Conservation (phyloP, 2,329 filamentous ascomycete species). For the Claviceps maximensis region DNA sequence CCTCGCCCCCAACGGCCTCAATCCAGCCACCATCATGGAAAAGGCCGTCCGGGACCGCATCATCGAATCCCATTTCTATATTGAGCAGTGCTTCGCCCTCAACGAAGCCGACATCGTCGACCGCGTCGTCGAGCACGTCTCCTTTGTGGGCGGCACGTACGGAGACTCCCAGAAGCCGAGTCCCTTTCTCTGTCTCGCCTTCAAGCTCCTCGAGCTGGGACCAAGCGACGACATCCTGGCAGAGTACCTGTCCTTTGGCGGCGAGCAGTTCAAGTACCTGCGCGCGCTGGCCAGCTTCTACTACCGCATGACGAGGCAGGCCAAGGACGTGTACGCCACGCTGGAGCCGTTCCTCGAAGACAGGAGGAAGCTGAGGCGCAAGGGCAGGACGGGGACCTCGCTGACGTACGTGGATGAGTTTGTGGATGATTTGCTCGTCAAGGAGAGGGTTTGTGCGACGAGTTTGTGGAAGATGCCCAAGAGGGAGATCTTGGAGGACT, state of each 20-base stretch:
- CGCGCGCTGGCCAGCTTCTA: conserved; percentile 86
- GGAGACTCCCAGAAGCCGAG: conserved; percentile 75
- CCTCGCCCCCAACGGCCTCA: conserved; percentile 74
- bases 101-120: conserved; percentile 77
- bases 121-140: conserved; percentile 71
- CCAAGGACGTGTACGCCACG: conserved; percentile 64
- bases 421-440: conserved; percentile 78
- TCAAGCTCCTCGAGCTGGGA: conserved; percentile 84
- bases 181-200: conserved; percentile 84
- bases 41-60: conserved; percentile 93
- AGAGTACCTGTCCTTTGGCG: conserved; percentile 68
- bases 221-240: conserved; percentile 66
- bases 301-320: conserved; percentile 71
- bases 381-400: conserved; percentile 58
- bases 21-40: conserved; percentile 91
- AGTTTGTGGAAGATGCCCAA: conserved; percentile 84
- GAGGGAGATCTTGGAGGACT: conserved; percentile 70
- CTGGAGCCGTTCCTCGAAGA: conserved; percentile 79
- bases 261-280: conserved; percentile 72
- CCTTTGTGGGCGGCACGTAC: conserved; percentile 77
- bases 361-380: conserved; percentile 66
- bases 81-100: conserved; percentile 93
- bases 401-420: conserved; percentile 85
- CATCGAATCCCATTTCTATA: conserved; percentile 92
- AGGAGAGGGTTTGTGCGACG: conserved; percentile 82